These are phyloP conservation scores for Nepenthes alata DNA, from an alignment of 179 eudicot genomes.

Conservation along the genomic window DNA sequence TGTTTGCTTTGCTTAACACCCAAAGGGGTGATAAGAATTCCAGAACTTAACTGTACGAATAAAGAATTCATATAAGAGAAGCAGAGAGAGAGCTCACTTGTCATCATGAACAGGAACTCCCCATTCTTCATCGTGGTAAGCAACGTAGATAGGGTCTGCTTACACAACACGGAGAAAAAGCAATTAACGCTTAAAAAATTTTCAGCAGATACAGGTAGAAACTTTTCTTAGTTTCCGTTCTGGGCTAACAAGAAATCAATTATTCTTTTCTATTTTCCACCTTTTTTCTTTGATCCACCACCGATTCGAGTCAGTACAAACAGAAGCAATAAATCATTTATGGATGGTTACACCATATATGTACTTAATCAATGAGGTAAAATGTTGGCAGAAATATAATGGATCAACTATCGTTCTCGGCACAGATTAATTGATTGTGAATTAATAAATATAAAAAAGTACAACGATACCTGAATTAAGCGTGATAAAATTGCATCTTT, in stretches of 20 bases:
- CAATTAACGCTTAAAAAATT: neutral
- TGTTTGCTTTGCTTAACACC: no score
- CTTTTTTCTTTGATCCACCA: no score
- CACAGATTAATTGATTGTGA: no score
- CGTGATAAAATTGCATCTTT: constrained; percentile 49
- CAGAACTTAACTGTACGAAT: no score
- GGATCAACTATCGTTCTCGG: neutral
- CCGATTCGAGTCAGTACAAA: no score
- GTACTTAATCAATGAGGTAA: no score
- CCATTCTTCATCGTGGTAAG: constrained; percentile 68
- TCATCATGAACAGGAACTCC: constrained; percentile 59
- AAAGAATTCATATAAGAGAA: neutral
- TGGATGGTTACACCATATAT: no score
- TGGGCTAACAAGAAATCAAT: no score
- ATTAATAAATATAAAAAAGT: neutral
- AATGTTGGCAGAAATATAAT: neutral
- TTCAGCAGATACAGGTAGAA: neutral
- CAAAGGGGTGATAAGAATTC: no score
- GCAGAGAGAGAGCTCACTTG: constrained; percentile 20
- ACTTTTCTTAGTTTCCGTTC: no score
- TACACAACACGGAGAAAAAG: neutral
- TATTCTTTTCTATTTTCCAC: no score
- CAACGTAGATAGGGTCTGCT: constrained; percentile 45
- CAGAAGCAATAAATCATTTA: no score
- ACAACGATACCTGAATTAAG: constrained; percentile 39